Conservation (phyloP, 2,329 filamentous ascomycete genomes). For the Rutstroemia sp. region DNA sequence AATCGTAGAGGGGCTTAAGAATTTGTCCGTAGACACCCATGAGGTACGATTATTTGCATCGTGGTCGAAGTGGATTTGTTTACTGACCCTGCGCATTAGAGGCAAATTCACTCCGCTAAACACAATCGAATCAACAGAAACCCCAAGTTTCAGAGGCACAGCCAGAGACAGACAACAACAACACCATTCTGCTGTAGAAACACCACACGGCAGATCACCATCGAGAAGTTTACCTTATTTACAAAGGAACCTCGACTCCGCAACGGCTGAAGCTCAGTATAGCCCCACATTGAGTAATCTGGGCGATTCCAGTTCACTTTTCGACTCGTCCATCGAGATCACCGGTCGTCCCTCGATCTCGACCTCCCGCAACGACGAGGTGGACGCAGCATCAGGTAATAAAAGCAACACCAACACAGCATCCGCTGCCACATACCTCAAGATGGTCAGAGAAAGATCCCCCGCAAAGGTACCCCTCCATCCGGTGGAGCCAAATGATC, state of each 20-base stretch:
- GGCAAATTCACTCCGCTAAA: conserved; percentile 9
- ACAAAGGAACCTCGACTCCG: neutral
- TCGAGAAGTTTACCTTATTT: neutral
- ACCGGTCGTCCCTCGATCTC: conserved; percentile 12
- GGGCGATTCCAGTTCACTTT: conserved; percentile 29
- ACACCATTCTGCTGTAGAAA: neutral
- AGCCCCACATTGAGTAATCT: conserved; percentile 21
- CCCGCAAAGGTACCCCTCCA: conserved; percentile 25
- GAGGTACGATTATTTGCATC: neutral
- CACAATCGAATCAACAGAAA: conserved; percentile 9
- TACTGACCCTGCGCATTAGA: conserved; percentile 2
- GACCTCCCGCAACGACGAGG: neutral
- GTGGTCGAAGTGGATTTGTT: neutral
- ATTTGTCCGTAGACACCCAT: neutral
- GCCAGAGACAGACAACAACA: conserved; percentile 1
- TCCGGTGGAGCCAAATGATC: conserved; percentile 20
- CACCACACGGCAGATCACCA: neutral
- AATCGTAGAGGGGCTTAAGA: neutral
- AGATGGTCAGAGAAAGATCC: conserved; percentile 30
- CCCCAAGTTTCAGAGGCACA: conserved; percentile 6
- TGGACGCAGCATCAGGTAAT: no score
- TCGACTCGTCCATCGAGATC: conserved; percentile 15
- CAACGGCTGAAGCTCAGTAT: neutral
- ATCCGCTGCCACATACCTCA: conserved; percentile 3
- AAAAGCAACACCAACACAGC: neutral